Percentiles rank a stretch among this genome's conserved stretches.
These are phyloP conservation scores for Capsicum baccatum DNA, from an alignment of 257 asterid species.

Conservation along the genomic window DNA sequence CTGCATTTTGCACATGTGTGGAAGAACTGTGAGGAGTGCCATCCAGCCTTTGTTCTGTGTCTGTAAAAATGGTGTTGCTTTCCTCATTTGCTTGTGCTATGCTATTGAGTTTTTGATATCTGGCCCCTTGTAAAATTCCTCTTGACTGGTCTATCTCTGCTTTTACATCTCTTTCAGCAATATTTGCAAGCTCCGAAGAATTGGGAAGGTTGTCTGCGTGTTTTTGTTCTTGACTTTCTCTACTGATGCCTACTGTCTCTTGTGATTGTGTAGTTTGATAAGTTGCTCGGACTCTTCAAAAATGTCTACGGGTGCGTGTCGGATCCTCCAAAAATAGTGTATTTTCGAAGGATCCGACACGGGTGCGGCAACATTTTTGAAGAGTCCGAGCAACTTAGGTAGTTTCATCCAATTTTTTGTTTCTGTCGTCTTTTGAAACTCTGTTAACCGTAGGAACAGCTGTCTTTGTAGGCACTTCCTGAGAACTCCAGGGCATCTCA, in stretches of 20 bases:
- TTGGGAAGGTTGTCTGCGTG: neutral
- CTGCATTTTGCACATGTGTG: slow-evolving; percentile 2
- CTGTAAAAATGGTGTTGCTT: neutral
- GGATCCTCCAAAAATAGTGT: no score
- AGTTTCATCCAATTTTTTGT: slow-evolving; percentile 20
- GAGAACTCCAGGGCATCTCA: neutral
- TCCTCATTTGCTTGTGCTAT: neutral
- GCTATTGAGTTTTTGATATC: slow-evolving; percentile 27
- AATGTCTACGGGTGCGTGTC: no score
- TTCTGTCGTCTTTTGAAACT: slow-evolving; percentile 20
- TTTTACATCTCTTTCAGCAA: slow-evolving; percentile 30
- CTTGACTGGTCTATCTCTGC: slow-evolving; percentile 19
- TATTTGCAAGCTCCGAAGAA: neutral
- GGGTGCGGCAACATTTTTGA: no score
- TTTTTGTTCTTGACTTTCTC: neutral
- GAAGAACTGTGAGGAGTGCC: slow-evolving; percentile 11
- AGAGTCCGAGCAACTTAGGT: no score
- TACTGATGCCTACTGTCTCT: neutral
- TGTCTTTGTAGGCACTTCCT: slow-evolving; percentile 13
- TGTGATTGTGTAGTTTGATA: slow-evolving; percentile 1
- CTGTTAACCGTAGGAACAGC: slow-evolving; percentile 15
- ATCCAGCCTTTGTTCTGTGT: neutral
- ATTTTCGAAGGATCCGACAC: no score
- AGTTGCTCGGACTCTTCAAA: no score
- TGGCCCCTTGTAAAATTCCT: slow-evolving; percentile 25